Conservation (phyloP, 176 grass and related monocot genomes). For the Triticum urartu region DNA sequence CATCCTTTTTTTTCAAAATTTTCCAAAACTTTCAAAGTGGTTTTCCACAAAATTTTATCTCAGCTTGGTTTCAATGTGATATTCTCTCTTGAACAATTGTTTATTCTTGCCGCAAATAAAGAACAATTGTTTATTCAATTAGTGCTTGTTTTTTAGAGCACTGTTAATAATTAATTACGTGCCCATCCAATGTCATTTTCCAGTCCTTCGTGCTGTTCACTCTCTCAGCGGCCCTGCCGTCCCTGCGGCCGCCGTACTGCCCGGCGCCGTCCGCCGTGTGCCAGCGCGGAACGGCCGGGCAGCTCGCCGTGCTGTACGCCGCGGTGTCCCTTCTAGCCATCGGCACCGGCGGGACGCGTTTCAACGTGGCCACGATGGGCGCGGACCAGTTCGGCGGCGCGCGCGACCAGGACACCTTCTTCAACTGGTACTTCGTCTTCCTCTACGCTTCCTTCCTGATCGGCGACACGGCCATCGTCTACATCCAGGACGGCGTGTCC, state of each 20-base stretch:
- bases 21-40: no score
- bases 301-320: constrained; percentile 34
- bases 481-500: constrained; percentile 37
- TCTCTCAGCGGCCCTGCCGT: not conserved
- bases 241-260: constrained; percentile 31
- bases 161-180: not conserved
- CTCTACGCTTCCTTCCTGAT: not conserved
- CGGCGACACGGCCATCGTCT: constrained; percentile 9
- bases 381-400: constrained; percentile 8
- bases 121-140: not conserved
- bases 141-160: not conserved
- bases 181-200: not conserved
- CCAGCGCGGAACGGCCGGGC: not conserved
- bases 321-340: constrained; percentile 28
- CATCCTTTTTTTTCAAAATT: no score
- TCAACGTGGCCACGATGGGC: not conserved
- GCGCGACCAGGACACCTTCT: constrained; percentile 26
- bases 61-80: no score
- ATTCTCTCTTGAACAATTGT: not conserved
- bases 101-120: not conserved
- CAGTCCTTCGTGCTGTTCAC: constrained; percentile 1
- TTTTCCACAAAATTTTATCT: no score
- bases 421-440: constrained; percentile 31
- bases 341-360: constrained; percentile 13
- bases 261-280: not conserved